These are phyloP conservation scores for Leptodermis oblonga DNA, from an alignment of 257 asterid genomes.

Conservation along the genomic window DNA sequence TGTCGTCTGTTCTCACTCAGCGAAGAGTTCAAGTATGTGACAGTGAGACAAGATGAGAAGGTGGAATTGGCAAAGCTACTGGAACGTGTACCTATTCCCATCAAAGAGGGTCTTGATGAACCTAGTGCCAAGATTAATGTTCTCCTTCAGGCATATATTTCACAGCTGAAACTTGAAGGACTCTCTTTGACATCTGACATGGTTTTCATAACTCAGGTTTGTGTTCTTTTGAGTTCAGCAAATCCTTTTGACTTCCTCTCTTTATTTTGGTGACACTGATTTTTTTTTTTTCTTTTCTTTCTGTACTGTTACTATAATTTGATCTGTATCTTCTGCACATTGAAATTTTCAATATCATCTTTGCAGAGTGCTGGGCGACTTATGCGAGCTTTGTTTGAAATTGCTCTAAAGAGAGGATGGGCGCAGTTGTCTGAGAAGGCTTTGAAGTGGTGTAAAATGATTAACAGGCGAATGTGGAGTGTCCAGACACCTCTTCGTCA, in stretches of 20 bases:
- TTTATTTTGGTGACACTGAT: neutral
- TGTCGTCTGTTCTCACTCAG: slow-evolving; percentile 45
- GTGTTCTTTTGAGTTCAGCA: too few species aligned
- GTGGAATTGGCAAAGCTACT: slow-evolving; percentile 41
- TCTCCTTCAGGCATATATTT: slow-evolving; percentile 38
- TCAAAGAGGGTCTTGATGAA: slow-evolving; percentile 45
- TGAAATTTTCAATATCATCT: neutral
- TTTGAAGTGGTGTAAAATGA: slow-evolving; percentile 44
- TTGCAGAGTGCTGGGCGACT: slow-evolving; percentile 44
- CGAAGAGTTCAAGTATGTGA: slow-evolving; percentile 42
- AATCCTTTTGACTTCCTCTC: too few species aligned
- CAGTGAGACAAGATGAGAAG: slow-evolving; percentile 44
- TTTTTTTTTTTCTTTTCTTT: too few species aligned
- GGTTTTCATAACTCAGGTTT: slow-evolving; percentile 44
- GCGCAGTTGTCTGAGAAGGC: slow-evolving; percentile 38
- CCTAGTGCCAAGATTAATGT: slow-evolving; percentile 50
- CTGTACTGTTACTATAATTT: neutral
- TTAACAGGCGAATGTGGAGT: slow-evolving; percentile 38
- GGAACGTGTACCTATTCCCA: slow-evolving; percentile 41
- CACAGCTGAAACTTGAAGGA: slow-evolving; percentile 44
- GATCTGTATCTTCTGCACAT: neutral
- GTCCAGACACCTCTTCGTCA: slow-evolving; percentile 42
- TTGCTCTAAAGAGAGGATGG: slow-evolving; percentile 42
- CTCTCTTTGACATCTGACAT: slow-evolving; percentile 41
- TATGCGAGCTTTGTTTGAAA: slow-evolving; percentile 41